These are phyloP conservation scores for Heracleum sosnowskyi DNA, from an alignment of 129 eudicot genomes.

Conservation along the genomic window DNA sequence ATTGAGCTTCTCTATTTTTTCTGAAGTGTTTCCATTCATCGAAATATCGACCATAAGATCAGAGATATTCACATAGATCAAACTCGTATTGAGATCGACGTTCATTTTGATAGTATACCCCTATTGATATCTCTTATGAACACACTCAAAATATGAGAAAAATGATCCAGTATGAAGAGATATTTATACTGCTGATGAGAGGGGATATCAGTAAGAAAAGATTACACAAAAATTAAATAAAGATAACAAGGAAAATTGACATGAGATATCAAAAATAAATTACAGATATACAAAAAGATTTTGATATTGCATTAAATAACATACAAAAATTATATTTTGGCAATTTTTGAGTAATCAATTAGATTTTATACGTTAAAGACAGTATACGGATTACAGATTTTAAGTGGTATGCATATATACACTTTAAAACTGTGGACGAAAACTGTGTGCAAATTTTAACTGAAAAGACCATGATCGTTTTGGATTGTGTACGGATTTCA, in stretches of 20 bases:
- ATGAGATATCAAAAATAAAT: no score
- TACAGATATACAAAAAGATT: no score
- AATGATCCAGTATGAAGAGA: background rate
- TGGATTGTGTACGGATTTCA: background rate
- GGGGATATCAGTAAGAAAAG: no score
- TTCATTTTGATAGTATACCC: background rate
- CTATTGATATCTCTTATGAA: background rate
- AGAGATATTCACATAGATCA: background rate
- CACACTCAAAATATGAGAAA: background rate
- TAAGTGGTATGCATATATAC: no score
- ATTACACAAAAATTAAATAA: no score
- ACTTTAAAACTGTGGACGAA: background rate
- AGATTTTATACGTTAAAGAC: no score
- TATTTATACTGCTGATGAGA: background rate
- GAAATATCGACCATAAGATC: conserved; percentile 14
- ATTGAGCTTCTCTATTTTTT: conserved; percentile 15
- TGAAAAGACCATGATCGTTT: no score
- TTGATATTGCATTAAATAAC: no score
- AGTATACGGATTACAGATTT: no score
- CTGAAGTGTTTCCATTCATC: conserved; percentile 8
- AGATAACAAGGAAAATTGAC: no score
- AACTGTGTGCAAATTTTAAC: background rate
- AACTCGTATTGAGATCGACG: background rate
- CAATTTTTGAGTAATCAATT: no score
- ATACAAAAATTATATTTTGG: no score